Evolutionary conservation across 192 early-diverging fungal species (phyloP), one percentile per base, ranked within the genome.

Genomic region (Coemansia sp.): DNA sequence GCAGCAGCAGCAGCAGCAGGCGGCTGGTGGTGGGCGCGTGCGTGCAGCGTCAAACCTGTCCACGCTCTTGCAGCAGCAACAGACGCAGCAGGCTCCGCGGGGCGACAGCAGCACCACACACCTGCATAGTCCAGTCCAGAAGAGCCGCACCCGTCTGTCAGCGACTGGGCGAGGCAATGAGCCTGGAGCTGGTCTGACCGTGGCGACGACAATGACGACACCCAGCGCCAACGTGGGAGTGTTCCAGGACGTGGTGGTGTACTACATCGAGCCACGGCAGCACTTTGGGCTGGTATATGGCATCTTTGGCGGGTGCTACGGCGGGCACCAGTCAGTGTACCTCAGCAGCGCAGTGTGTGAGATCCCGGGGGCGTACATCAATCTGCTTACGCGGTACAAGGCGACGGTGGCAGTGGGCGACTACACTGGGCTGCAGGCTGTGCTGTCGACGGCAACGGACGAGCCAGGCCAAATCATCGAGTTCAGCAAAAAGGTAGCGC

Each of bases 201-300:
- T 22, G 8, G 34, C 34, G 34, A 35, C 34, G 18, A 30, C 56
- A 7, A 35, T 49, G 4, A 37, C 50, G 37, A 70, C 73, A 29
- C 69, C 65, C 30, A 71, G 69, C 34, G 69, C 74, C 13, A 71
- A 68, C 11, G 69, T 68, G 20, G 69, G 64, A 2, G 69, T 68
- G 39, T 67, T 67, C 50, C 63, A 64, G 13, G 73, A 93, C 50
- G 85, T 86, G 2, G 65, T 93, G n/a, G 61, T 92, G 41, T 85
- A 68, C 13, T 87, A 88, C 75, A 78, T 94, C 24, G 94, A 95
- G 60, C 91, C 93, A 8, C 84, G 94, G 6, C 91, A 94, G 61
- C 92, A 94, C 63, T 78, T 92, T 41, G 94, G 94, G 6, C 73
- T 95, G 16, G 79, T 91, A 1, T 74, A 88, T 12, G 86, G 89